Conservation (phyloP, 2,329 filamentous ascomycete species). For the Beauveria australis region DNA sequence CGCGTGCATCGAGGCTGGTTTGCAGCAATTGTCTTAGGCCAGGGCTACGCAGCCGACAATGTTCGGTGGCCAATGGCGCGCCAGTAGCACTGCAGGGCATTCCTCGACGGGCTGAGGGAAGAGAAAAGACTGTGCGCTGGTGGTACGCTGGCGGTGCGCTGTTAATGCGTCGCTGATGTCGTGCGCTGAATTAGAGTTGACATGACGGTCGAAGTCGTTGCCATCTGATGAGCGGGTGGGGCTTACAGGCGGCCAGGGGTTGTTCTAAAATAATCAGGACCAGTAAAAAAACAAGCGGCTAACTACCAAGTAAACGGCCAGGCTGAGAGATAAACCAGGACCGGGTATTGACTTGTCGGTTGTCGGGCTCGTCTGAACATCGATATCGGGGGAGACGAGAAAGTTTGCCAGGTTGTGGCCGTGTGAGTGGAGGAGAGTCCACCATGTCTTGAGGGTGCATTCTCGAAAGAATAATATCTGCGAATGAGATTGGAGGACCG, state of each 20-base stretch:
- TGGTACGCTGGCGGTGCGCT: neutral
- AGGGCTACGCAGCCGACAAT: neutral
- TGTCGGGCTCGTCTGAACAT: neutral
- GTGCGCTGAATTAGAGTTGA: too few relatives aligned
- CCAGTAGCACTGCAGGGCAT: neutral
- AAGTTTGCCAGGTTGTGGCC: neutral
- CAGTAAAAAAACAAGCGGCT: too few relatives aligned
- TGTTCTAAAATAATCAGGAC: neutral
- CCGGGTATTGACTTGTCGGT: neutral
- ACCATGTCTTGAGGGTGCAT: slow-evolving; percentile 1
- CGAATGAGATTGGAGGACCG: too few relatives aligned
- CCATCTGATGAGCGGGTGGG: neutral
- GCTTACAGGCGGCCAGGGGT: neutral
- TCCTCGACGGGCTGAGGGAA: neutral
- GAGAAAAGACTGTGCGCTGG: slow-evolving; percentile 2
- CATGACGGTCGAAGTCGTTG: too few relatives aligned
- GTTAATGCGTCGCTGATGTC: too few relatives aligned
- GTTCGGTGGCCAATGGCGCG: neutral
- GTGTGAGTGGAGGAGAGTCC: neutral
- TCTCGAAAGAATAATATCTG: neutral
- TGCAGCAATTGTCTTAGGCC: slow-evolving; percentile 1
- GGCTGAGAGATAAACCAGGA: too few relatives aligned
- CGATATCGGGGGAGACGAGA: neutral
- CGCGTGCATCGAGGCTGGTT: neutral
- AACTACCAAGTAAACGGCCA: too few relatives aligned